Percentiles rank a stretch among this genome's conserved stretches.
Conservation (phyloP, 1,139 yeast genomes). For the Hyphopichia khmerensis region DNA sequence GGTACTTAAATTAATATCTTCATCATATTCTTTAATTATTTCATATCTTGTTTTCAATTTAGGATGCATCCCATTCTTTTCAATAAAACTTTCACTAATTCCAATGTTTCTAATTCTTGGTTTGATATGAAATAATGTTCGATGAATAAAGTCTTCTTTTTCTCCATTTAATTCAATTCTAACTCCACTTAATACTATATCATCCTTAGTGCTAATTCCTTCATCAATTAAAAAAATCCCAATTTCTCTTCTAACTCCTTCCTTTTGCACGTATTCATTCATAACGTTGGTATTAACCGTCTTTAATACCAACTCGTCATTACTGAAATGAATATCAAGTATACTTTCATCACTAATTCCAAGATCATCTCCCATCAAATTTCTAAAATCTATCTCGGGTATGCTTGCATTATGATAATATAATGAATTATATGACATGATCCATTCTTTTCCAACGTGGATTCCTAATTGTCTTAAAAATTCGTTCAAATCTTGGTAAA, state of each 20-base stretch:
- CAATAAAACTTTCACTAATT: not conserved
- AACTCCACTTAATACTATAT: constrained; percentile 35
- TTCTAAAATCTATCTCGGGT: not conserved
- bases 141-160: constrained; percentile 13
- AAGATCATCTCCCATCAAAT: not conserved
- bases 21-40: constrained; percentile 6
- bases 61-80: constrained; percentile 41
- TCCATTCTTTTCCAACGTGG: constrained; percentile 18
- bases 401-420: constrained; percentile 18
- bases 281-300: not conserved
- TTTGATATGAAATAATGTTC: constrained; percentile 43
- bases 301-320: constrained; percentile 13
- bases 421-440: constrained; percentile 19
- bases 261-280: not conserved
- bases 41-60: constrained; percentile 14
- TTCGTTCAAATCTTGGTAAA: constrained; percentile 18
- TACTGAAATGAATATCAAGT: not conserved
- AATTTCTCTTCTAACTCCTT: constrained; percentile 23
- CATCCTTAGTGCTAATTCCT: constrained; percentile 27
- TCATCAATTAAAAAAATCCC: constrained; percentile 36
- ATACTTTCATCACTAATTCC: not conserved
- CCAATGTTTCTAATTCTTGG: constrained; percentile 25
- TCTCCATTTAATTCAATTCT: constrained; percentile 25
- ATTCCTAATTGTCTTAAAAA: constrained; percentile 18
- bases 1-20: constrained; percentile 20